Evolutionary conservation across 2,329 filamentous ascomycete species (phyloP).

Genomic region (Bipolaris oryzae): DNA sequence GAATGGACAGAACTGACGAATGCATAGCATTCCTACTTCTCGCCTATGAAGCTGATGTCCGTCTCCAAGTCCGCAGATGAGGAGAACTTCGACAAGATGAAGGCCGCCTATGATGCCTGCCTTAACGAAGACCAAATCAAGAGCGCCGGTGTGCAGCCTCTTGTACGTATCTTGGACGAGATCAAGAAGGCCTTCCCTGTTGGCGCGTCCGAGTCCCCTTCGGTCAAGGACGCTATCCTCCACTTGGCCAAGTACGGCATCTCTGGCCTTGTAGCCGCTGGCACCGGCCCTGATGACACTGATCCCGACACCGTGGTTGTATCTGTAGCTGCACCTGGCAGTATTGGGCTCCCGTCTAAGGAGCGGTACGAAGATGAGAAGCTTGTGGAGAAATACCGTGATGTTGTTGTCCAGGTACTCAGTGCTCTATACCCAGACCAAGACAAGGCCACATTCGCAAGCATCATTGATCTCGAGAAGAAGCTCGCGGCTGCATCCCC

Average conservation of each 20-base stretch:
- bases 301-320: conserved; percentile 61
- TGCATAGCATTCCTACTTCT: conserved; percentile 58
- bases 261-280: conserved; percentile 32
- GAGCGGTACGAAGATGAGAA: conserved; percentile 45
- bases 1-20: background rate
- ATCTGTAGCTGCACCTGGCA: conserved; percentile 57
- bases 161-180: conserved; percentile 62
- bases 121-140: conserved; percentile 66
- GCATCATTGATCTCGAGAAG: conserved; percentile 60
- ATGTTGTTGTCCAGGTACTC: conserved; percentile 33
- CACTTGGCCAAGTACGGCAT: conserved; percentile 57
- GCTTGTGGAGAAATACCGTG: conserved; percentile 39
- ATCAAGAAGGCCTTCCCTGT: conserved; percentile 45
- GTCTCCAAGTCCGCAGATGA: conserved; percentile 57
- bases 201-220: conserved; percentile 10
- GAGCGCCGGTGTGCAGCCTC: conserved; percentile 60
- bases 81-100: conserved; percentile 70
- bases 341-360: conserved; percentile 51
- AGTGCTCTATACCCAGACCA: conserved; percentile 29
- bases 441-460: conserved; percentile 45
- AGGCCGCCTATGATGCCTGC: conserved; percentile 69
- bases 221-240: conserved; percentile 54
- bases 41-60: conserved; percentile 42
- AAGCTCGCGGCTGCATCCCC: conserved; percentile 66
- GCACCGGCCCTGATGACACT: conserved; percentile 55